phyloP scores from a whole-genome alignment of 2,329 filamentous ascomycete genomes.

The Trichoderma oligosporum region DNA sequence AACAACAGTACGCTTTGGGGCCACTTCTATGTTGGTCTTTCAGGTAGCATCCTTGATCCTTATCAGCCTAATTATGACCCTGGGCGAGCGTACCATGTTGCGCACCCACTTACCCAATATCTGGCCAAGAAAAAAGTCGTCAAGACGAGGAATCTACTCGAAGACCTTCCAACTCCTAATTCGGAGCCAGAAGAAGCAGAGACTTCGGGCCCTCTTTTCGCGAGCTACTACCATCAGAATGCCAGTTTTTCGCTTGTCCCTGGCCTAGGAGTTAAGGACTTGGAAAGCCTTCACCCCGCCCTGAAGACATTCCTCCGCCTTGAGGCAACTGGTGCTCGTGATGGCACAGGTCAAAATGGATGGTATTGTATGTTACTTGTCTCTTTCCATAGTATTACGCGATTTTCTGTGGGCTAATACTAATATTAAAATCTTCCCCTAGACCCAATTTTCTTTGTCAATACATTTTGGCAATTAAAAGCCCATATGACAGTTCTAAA shows the following conservation, averaged over 20 bases:
- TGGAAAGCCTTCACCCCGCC: conserved; percentile 65
- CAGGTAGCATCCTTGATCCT: conserved; percentile 74
- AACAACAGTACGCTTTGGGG: conserved; percentile 92
- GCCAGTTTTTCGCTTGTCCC: conserved; percentile 85
- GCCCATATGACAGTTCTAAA: conserved; percentile 90
- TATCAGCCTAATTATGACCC: conserved; percentile 67
- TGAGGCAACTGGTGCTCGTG: conserved; percentile 75
- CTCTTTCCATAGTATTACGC: neutral
- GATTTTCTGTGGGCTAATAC: neutral
- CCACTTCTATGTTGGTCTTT: conserved; percentile 83
- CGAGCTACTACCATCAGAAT: conserved; percentile 92
- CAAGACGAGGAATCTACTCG: conserved; percentile 86
- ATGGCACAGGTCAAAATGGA: conserved; percentile 77
- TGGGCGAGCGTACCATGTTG: conserved; percentile 75
- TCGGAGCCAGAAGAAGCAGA: conserved; percentile 49
- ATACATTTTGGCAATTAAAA: conserved; percentile 95
- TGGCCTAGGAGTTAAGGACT: conserved; percentile 67
- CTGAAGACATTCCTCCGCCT: conserved; percentile 73
- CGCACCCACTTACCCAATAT: conserved; percentile 82
- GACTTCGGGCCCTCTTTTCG: conserved; percentile 64
- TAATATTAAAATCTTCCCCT: too few species aligned
- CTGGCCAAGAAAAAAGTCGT: conserved; percentile 83
- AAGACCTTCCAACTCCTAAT: conserved; percentile 39
- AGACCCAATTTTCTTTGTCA: conserved; percentile 81
- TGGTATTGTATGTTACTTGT: conserved; percentile 67